Conservation (phyloP, 345 rosid genomes). For the Cardiospermum halicacabum region DNA sequence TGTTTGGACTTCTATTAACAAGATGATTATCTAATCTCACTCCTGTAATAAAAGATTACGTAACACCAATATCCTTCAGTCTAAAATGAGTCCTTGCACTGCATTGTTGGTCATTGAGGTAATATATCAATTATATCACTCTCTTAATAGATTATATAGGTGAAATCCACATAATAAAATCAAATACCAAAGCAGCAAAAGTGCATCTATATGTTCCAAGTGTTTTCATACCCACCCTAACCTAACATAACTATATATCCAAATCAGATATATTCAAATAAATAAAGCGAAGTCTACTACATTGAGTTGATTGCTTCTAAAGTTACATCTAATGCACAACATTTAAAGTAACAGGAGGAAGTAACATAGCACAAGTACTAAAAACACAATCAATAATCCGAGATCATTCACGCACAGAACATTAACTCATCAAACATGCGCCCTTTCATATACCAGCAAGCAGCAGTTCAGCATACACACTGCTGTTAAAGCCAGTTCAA, state of each 20-base stretch:
- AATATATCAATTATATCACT: background rate
- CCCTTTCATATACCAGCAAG: background rate
- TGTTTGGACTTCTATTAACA: background rate
- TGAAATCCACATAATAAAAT: background rate
- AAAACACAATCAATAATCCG: background rate
- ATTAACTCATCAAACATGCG: constrained; percentile 1
- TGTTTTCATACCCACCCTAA: background rate
- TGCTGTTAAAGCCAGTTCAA: background rate
- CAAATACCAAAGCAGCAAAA: background rate
- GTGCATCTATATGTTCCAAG: background rate
- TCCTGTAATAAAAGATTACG: background rate
- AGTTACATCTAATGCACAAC: background rate
- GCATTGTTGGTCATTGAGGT: background rate
- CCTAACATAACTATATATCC: background rate
- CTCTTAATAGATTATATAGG: background rate
- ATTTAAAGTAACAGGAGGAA: background rate
- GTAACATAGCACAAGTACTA: background rate
- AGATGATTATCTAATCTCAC: constrained; percentile 1
- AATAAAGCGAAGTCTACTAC: background rate
- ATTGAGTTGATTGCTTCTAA: background rate
- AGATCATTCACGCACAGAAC: background rate
- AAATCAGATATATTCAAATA: too few species aligned
- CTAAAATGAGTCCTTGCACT: background rate
- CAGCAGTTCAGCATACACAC: background rate
- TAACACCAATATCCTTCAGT: background rate